A percentile compares a stretch with the other conserved stretches of the same genome.
phyloP scores from a whole-genome alignment of 441 rosid species.

The Adansonia madagascariensis region DNA sequence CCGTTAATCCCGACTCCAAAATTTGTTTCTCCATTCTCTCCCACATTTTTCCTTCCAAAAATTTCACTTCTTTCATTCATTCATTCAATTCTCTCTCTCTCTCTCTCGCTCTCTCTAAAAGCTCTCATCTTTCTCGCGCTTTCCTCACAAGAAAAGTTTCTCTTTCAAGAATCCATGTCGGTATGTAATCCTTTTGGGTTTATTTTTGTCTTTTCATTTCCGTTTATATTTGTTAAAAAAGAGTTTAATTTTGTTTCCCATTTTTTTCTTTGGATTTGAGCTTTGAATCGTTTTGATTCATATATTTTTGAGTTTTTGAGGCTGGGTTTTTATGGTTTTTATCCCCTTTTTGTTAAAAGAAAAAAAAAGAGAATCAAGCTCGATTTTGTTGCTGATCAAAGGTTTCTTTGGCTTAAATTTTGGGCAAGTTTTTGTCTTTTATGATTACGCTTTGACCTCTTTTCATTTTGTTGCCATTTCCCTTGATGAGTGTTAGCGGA shows the following conservation, averaged over 20 bases:
- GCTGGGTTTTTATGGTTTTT: slow-evolving; percentile 14
- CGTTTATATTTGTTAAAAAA: not conserved
- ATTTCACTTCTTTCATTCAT: not conserved
- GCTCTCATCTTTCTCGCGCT: slow-evolving; percentile 9
- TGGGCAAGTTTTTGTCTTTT: not conserved
- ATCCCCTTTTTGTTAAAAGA: not conserved
- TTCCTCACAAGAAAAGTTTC: slow-evolving; percentile 23
- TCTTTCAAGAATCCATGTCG: slow-evolving; percentile 34
- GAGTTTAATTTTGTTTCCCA: slow-evolving; percentile 26
- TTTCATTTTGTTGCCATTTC: not conserved
- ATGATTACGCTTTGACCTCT: not conserved
- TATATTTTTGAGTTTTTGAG: not conserved
- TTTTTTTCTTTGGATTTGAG: slow-evolving; percentile 25
- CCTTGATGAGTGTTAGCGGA: not conserved
- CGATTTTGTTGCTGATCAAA: not conserved
- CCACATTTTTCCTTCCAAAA: slow-evolving; percentile 17
- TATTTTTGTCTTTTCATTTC: not conserved
- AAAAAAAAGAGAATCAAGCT: not conserved
- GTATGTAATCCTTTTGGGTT: slow-evolving; percentile 21
- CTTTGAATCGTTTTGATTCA: slow-evolving; percentile 22
- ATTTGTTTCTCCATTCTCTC: too few relatives aligned
- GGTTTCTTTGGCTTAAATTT: not conserved
- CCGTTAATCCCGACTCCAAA: not conserved
- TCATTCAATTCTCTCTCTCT: too few relatives aligned
- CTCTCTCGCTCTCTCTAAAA: slow-evolving; percentile 26